A percentile compares a stretch with the other conserved stretches of the same genome.
Conservation (phyloP, 140 eudicot species). For the Oenanthe javanica region DNA sequence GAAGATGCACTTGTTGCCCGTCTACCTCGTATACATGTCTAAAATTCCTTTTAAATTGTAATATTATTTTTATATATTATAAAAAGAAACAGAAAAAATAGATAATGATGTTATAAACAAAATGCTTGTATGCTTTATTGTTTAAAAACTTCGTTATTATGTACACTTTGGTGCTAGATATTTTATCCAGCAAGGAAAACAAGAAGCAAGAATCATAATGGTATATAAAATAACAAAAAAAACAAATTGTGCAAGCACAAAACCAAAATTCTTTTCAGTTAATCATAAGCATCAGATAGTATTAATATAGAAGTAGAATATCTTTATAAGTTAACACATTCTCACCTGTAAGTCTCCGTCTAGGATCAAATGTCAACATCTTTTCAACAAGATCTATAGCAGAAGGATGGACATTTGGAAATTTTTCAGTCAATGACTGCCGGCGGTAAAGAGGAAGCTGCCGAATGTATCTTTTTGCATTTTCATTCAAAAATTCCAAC, state of each 20-base stretch:
- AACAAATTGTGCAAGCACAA: neutral
- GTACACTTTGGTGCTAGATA: neutral
- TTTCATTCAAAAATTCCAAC: slow-evolving; percentile 54
- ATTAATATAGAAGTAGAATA: too few relatives aligned
- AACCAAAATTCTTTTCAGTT: neutral
- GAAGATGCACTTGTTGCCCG: too few relatives aligned
- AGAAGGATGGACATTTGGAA: slow-evolving; percentile 63
- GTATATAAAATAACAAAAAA: neutral
- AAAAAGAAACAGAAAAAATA: neutral
- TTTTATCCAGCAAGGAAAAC: neutral
- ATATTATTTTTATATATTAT: too few relatives aligned
- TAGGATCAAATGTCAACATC: slow-evolving; percentile 83
- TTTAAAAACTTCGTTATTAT: neutral
- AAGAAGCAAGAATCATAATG: neutral
- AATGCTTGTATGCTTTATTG: neutral
- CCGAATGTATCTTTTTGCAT: slow-evolving; percentile 69
- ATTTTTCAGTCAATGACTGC: slow-evolving; percentile 54
- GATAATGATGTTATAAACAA: neutral
- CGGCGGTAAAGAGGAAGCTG: slow-evolving; percentile 68
- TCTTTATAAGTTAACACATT: neutral
- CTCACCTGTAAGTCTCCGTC: slow-evolving; percentile 62
- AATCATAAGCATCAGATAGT: neutral
- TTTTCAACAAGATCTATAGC: slow-evolving; percentile 79
- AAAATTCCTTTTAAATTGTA: too few relatives aligned
- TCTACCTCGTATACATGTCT: too few relatives aligned